Evolutionary conservation across 495 filamentous ascomycete genomes (phyloP).

Genomic region (Thozetella sp.): DNA sequence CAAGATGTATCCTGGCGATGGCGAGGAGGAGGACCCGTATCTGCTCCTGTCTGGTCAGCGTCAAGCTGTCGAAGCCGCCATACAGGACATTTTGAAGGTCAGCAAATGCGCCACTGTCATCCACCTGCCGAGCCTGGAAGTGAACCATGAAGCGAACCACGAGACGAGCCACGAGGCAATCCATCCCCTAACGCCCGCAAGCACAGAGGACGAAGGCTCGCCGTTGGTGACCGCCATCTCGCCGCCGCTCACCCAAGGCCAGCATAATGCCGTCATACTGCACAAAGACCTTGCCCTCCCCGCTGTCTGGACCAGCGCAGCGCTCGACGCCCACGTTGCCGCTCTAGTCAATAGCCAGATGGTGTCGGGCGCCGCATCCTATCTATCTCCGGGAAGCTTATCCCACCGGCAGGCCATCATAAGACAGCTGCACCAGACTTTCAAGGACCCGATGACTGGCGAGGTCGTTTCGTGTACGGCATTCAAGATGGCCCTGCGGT

Average conservation of each 20-base stretch:
- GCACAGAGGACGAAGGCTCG: too few relatives aligned
- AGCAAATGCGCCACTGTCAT: conserved; percentile 8
- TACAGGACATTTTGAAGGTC: conserved; percentile 16
- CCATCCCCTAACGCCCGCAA: too few relatives aligned
- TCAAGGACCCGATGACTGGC: conserved; percentile 20
- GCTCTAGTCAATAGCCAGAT: conserved; percentile 26
- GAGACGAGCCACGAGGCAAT: not conserved
- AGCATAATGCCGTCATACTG: too few relatives aligned
- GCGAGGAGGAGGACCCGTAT: not conserved
- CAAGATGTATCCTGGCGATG: conserved; percentile 2
- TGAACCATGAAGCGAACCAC: not conserved
- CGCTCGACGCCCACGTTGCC: conserved; percentile 34
- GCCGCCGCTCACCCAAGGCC: too few relatives aligned
- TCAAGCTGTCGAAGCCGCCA: conserved; percentile 4
- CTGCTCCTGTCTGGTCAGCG: conserved; percentile 12
- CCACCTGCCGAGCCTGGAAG: not conserved
- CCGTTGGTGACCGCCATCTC: too few relatives aligned
- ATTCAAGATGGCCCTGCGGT: conserved; percentile 37
- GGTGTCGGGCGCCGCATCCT: conserved; percentile 13
- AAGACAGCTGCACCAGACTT: conserved; percentile 21
- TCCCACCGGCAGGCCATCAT: conserved; percentile 28
- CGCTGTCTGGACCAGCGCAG: conserved; percentile 30
- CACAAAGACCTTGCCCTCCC: conserved; percentile 32
- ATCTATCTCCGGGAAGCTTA: conserved; percentile 21
- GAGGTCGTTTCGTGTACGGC: conserved; percentile 23